phyloP scores from a whole-genome alignment of 2,329 filamentous ascomycete species.

The Curvularia spicifera region DNA sequence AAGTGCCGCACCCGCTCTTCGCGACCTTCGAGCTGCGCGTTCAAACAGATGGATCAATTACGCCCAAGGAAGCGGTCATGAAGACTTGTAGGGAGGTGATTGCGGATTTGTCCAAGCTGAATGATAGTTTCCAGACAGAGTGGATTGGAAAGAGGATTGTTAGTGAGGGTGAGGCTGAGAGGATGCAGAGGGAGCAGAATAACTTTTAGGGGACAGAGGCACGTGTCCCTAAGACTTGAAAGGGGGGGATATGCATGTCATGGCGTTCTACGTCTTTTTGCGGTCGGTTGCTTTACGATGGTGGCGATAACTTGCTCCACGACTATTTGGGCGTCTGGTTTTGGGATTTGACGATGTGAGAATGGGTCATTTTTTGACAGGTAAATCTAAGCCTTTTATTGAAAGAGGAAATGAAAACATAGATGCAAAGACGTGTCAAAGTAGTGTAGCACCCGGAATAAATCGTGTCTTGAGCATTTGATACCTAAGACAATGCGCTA shows the following conservation, averaged over 20 bases:
- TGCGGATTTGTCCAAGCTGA: constrained; percentile 77
- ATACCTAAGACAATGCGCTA: too few species aligned
- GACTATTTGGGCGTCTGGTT: neutral
- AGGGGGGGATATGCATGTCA: neutral
- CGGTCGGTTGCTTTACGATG: neutral
- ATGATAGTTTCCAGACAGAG: constrained; percentile 90
- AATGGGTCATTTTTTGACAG: neutral
- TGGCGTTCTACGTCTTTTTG: neutral
- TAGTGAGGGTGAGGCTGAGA: constrained; percentile 45
- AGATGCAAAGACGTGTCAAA: too few species aligned
- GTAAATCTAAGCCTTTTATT: neutral
- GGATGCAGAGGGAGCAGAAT: constrained; percentile 40
- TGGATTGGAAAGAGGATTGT: constrained; percentile 49
- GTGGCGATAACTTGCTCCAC: neutral
- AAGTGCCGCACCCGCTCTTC: constrained; percentile 60
- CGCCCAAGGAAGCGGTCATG: constrained; percentile 87
- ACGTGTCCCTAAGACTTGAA: too few species aligned
- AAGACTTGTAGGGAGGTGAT: constrained; percentile 83
- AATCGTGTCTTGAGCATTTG: neutral
- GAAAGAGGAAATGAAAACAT: neutral
- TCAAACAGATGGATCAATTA: constrained; percentile 87
- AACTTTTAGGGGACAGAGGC: constrained; percentile 24
- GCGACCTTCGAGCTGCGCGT: constrained; percentile 73
- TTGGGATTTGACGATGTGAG: neutral
- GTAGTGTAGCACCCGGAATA: neutral